Evolutionary conservation across 169 alveolate species (phyloP).

Genomic region (Plasmodium gonderi): DNA sequence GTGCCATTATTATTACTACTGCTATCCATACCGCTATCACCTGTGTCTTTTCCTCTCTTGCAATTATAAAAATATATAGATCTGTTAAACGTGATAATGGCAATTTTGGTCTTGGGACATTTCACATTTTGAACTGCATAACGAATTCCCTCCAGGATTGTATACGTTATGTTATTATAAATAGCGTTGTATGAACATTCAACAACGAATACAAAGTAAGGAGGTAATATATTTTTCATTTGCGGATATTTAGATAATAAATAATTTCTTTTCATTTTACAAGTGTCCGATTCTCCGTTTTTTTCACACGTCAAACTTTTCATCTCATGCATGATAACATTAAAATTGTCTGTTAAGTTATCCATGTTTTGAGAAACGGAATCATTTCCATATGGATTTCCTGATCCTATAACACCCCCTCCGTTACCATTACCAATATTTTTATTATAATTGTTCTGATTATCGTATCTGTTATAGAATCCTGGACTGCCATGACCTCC

Average conservation of each 20-base stretch:
- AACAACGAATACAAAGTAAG: slow-evolving; percentile 62
- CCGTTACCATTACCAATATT: neutral
- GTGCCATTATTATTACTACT: neutral
- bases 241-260: slow-evolving; percentile 39
- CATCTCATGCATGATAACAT: slow-evolving; percentile 29
- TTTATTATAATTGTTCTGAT: neutral
- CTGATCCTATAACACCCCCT: neutral
- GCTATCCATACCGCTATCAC: neutral
- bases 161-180: slow-evolving; percentile 53
- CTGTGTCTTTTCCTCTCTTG: neutral
- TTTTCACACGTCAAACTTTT: slow-evolving; percentile 39
- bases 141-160: slow-evolving; percentile 51
- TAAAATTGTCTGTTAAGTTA: neutral
- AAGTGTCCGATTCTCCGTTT: slow-evolving; percentile 24
- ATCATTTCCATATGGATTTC: neutral
- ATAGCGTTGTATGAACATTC: slow-evolving; percentile 65
- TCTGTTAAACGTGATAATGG: slow-evolving; percentile 48
- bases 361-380: neutral
- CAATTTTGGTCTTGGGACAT: slow-evolving; percentile 50
- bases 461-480: neutral
- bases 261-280: slow-evolving; percentile 28
- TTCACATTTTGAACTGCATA: slow-evolving; percentile 59
- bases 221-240: slow-evolving; percentile 47
- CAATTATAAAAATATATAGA: slow-evolving; percentile 46
- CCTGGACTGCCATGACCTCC: no score